Percentiles rank a stretch among this genome's conserved stretches.
Conservation (phyloP, 768 basidiomycete species). For the Russula abietina region DNA sequence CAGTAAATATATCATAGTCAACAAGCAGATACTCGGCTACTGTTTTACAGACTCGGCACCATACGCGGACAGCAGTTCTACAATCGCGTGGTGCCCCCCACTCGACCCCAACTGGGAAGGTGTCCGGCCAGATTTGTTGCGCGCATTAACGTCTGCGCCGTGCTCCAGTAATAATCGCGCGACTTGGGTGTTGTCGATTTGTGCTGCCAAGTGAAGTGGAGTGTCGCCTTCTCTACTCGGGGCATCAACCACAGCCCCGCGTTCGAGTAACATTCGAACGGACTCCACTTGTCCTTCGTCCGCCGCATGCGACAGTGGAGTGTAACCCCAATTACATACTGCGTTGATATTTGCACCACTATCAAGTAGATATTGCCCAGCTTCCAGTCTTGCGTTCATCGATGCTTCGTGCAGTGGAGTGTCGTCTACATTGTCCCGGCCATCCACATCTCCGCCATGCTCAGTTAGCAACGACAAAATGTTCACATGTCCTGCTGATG, state of each 20-base stretch:
- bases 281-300: background rate
- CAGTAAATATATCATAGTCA: too few species aligned
- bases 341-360: too few species aligned
- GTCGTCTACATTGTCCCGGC: too few species aligned
- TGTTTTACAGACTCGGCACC: background rate
- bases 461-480: background rate
- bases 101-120: background rate
- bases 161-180: background rate
- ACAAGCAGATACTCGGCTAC: too few species aligned
- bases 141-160: background rate
- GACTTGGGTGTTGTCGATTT: background rate
- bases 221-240: fast-evolving
- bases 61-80: background rate
- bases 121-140: fast-evolving
- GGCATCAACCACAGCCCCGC: background rate
- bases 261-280: background rate
- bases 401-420: too few species aligned
- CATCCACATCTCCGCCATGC: background rate
- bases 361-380: too few species aligned
- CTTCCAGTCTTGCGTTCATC: too few species aligned
- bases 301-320: background rate
- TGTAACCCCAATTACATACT: background rate
- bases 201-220: background rate
- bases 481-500: background rate
- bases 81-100: background rate